Base-by-base conservation (phyloP, 2,329 filamentous ascomycete species). In the Pseudodiploospora longispora region DNA sequence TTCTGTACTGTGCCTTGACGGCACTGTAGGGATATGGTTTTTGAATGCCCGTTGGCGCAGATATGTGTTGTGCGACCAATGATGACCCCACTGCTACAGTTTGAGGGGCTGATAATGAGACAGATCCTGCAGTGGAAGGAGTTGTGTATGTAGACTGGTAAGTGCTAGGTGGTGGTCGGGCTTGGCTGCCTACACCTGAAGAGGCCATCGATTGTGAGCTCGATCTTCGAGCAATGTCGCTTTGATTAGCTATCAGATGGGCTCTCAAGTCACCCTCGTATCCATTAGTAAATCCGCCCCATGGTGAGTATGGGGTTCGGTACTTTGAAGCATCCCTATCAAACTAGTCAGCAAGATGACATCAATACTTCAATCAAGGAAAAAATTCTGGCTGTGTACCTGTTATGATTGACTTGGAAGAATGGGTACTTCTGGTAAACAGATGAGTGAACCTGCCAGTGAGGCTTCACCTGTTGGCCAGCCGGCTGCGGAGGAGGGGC, bases 401-500 rank as follows among this genome's bases (percentile, higher is more conserved):
- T 72, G 50, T 81, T 81, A 50, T 80, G 71, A 48, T 82, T 66
- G 28, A 76, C 69, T 50, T 80, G 75, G 56, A 81, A 76, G 55
- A 78, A 82, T 3, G 68, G 61, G 52, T 78, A 79, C 49, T 74
- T 77, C 45, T 74, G 70, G 44, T 70, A 70, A 7, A 74, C 65
- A n/a, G 62, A 65, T 2, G 60, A 56, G 36, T 65, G 57, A 19
- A 64, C 55, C 51, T 67, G 50, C 57, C 58, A 65, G n/a, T 54
- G 45, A 5, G 55, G 55, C 31, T 59, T 62, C 46, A 55, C 39
- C 48, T 60, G 55, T 41, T 57, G 50, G 12, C 47, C 47, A 7
- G 41, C 9, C 19, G 48, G 41, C 10, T 27, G 27, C 9, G 48
- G 42, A 12, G 41, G 33, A 39, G 50, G 42, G 10, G 55, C 48